These are phyloP conservation scores for Dictyostelium intermedium DNA, from an alignment of 78 protist genomes.

Conservation along the genomic window DNA sequence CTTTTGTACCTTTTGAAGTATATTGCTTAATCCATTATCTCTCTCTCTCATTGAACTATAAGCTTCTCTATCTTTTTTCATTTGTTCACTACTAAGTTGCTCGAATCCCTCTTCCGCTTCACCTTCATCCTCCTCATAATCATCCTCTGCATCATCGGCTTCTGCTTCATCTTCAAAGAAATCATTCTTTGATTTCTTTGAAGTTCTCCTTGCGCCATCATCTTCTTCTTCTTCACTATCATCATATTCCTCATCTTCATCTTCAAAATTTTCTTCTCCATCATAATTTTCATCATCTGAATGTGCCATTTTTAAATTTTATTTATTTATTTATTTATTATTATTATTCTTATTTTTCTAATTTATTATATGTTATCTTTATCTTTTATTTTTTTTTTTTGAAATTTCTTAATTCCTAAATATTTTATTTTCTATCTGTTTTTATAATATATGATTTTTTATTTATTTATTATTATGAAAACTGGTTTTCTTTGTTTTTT, in stretches of 20 bases:
- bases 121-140: slow-evolving; percentile 52
- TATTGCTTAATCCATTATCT: background rate
- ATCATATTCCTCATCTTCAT: slow-evolving; percentile 33
- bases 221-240: slow-evolving; percentile 55
- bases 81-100: background rate
- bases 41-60: background rate
- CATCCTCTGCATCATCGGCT: slow-evolving; percentile 57
- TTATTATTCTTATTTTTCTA: background rate
- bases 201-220: background rate
- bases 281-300: slow-evolving; percentile 55
- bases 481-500: no score
- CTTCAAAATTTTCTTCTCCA: slow-evolving; percentile 16
- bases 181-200: background rate
- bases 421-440: background rate
- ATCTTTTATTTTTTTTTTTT: background rate
- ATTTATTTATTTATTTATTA: background rate
- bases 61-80: background rate
- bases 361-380: background rate
- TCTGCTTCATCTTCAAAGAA: slow-evolving; percentile 76
- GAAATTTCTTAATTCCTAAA: no score
- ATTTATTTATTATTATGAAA: background rate
- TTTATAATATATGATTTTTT: background rate
- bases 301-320: background rate
- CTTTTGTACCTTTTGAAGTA: background rate
- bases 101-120: slow-evolving; percentile 22